Evolutionary conservation across 2,329 filamentous ascomycete genomes (phyloP).

Genomic region (Lasiodiplodia gonubiensis): DNA sequence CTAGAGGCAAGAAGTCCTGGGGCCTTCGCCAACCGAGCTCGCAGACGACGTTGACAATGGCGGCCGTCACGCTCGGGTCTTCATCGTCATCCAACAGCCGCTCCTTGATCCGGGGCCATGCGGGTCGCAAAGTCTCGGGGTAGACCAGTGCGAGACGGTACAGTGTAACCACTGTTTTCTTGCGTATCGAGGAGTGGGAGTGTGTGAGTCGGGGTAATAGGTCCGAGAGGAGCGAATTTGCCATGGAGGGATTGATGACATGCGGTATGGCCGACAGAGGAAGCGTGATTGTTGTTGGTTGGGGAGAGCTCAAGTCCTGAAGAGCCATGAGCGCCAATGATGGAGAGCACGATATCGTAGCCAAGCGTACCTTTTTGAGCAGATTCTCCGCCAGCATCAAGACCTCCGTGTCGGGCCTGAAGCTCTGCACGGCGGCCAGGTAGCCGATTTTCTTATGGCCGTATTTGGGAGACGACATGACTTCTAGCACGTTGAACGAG

Average conservation of each 20-base stretch:
- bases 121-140: constrained; percentile 86
- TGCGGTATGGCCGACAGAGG: constrained; percentile 92
- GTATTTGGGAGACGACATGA: constrained; percentile 97
- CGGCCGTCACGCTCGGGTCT: constrained; percentile 90
- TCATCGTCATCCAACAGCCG: constrained; percentile 87
- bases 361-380: constrained; percentile 77
- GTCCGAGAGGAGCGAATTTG: constrained; percentile 86
- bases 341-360: neutral
- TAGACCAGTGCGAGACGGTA: constrained; percentile 96
- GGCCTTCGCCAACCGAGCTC: constrained; percentile 94
- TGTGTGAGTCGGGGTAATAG: constrained; percentile 85
- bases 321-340: neutral
- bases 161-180: constrained; percentile 94
- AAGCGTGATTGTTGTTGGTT: constrained; percentile 78
- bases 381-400: constrained; percentile 97
- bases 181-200: constrained; percentile 82
- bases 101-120: constrained; percentile 98
- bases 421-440: constrained; percentile 93
- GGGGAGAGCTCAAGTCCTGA: constrained; percentile 74
- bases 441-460: constrained; percentile 96
- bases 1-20: constrained; percentile 89
- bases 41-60: constrained; percentile 95
- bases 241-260: constrained; percentile 89
- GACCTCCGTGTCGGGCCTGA: constrained; percentile 92
- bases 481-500: constrained; percentile 95